Base-by-base conservation (phyloP, 495 filamentous ascomycete genomes). In the Neurospora sp. region DNA sequence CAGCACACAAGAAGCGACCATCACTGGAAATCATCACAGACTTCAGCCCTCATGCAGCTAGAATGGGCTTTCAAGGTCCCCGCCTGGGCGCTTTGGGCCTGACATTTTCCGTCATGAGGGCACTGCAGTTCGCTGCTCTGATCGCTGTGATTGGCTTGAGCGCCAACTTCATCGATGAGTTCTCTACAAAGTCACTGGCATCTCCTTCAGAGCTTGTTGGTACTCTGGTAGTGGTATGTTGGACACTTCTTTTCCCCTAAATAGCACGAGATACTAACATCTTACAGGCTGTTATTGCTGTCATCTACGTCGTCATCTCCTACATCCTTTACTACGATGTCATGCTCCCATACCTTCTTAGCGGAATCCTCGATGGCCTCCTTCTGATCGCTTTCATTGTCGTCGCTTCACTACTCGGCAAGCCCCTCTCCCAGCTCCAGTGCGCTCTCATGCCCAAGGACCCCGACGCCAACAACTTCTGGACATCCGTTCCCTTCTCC, bases 131-230 rank as follows among this genome's bases (percentile, higher is more conserved):
- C 68, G 83, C 89, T 69, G 90, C 87, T 27, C 89, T 98, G 74
- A 88, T 97, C 75, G 85, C 89, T 68, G 89, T 94, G 74, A 91
- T 97, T 77, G 93, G 93, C 70, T 88, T 97, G 74, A 89, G 88
- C 1, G 88, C 93, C 71, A 93, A 93, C 79, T 95, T 97, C 83
- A 89, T 97, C 78, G 87, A 89, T n/a, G 82, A 89, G 39, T 93
- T 97, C 72, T 87, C 94, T n/a, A 76, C 83, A 14, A 85, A 81
- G 39, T 85, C 90, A 68, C 85, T 87, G 44, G 85, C 86, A 8
- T 88, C 92, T 1, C 92, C 93, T 0, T 82, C 87, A 6, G 88
- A 94, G 70, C 83, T 98, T 9, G 88, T 97, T 18, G 93, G 91
- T 27, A 91, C 92, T 9, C 85, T 97, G 74, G 88, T 85, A 45